Conservation (phyloP, 225 moss, liverwort and hornwort species). For the Anthoceros angustus region DNA sequence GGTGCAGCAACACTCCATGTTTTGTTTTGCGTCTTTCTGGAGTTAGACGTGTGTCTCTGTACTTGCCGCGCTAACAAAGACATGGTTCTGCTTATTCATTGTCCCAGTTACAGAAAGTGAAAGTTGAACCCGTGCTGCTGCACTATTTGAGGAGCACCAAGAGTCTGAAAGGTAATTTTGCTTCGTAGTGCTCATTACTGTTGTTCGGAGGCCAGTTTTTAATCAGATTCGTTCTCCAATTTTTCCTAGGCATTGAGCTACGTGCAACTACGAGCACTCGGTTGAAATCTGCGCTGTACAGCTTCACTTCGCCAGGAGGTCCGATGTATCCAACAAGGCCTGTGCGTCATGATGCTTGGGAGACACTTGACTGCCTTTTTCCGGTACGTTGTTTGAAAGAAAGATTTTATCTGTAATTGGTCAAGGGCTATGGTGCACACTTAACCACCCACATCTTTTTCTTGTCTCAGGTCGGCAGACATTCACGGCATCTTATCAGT, state of each 20-base stretch:
- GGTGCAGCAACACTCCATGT: conserved; percentile 15
- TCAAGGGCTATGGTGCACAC: background rate
- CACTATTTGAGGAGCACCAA: conserved; percentile 69
- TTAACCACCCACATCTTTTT: background rate
- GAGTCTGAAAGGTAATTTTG: conserved; percentile 54
- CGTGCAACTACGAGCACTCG: conserved; percentile 73
- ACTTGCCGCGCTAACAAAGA: too few species aligned
- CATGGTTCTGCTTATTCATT: background rate
- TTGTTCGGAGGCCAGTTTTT: background rate
- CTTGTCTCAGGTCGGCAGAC: conserved; percentile 53
- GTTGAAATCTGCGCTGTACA: conserved; percentile 77
- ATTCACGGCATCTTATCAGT: conserved; percentile 74
- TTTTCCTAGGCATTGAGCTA: conserved; percentile 48
- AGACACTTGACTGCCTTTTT: conserved; percentile 71
- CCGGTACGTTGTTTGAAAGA: conserved; percentile 31
- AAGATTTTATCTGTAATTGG: background rate
- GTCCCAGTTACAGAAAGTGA: conserved; percentile 78
- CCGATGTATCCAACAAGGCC: conserved; percentile 92
- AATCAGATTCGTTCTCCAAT: conserved; percentile 2
- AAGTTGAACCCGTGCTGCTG: conserved; percentile 89
- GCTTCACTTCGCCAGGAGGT: conserved; percentile 89
- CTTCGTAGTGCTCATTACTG: background rate
- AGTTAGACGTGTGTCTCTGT: background rate
- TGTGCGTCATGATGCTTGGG: conserved; percentile 95
- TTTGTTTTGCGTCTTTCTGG: background rate